Evolutionary conservation across 495 filamentous ascomycete species (phyloP), one percentile per base, ranked within the genome.

Genomic region (Zalerion maritima): DNA sequence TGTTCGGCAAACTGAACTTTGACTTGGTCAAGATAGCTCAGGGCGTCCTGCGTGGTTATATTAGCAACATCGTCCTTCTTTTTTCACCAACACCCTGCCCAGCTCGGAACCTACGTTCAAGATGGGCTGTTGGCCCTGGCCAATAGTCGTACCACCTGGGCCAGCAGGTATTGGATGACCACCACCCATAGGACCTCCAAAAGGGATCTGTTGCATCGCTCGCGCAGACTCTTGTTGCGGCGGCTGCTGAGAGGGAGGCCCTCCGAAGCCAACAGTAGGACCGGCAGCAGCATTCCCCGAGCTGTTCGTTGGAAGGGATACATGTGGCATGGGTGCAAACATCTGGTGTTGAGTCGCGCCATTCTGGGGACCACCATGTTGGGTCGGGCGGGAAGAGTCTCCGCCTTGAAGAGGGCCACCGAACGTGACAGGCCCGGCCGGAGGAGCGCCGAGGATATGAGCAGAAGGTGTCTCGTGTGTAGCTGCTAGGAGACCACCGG

Each of bases 1-100:
- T 92, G 83, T 32, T 94, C 85, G 30, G 82, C 77, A 43, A 99
- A 99, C 40, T 93, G 85, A 26, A 94, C 87, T 55, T 99, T 99
- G 35, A 99, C 89, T 49, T 96, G 91, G 50, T 99, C 89, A 20
- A 99, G 67, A 50, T 99, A 99, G 51, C 83, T 94, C 9, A 99
- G 66, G 11, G 89, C 89, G 62, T 97, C 89, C 83, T 91, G 47
- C 6, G 32, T 22, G 12, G 20, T 20, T 13, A 20, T 23, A 37
- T 54, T 45, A 57, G 50, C 24, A 22, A 29, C 19, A 24, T 31
- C 18, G 6, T 8, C 15, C 9, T 14, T 14, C 19, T n/a, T 32
- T 50, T 37, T 46, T 40, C 18, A 23, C 28, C 29, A 23, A 11
- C n/a, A 15, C 17, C 19, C n/a, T 6, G 9, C 13, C 1, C 26